These are phyloP conservation scores for Candida michaelii DNA, from an alignment of 805 yeast species.

Conservation along the genomic window DNA sequence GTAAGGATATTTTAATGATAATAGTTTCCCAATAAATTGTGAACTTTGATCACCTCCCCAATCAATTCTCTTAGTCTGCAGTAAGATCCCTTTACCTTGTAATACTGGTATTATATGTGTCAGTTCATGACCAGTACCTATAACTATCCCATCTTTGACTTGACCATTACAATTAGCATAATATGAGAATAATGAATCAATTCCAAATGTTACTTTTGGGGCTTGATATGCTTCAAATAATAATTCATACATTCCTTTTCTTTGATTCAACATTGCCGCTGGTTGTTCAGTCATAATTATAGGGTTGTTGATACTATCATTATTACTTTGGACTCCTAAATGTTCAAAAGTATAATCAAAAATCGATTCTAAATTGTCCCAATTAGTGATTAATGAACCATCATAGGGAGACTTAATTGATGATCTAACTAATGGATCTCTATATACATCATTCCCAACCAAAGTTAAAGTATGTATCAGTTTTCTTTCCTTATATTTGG, in stretches of 20 bases:
- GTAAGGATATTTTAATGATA: constrained; percentile 84
- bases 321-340: constrained; percentile 55
- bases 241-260: constrained; percentile 75
- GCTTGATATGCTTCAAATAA: constrained; percentile 80
- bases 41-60: constrained; percentile 87
- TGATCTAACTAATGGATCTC: constrained; percentile 68
- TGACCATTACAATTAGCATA: constrained; percentile 54
- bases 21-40: constrained; percentile 58
- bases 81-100: constrained; percentile 62
- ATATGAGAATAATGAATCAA: constrained; percentile 79
- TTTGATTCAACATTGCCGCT: constrained; percentile 67
- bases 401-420: constrained; percentile 81
- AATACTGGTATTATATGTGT: constrained; percentile 82
- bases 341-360: constrained; percentile 83
- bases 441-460: constrained; percentile 77
- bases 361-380: constrained; percentile 85
- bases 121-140: constrained; percentile 80
- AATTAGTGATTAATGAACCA: constrained; percentile 81
- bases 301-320: constrained; percentile 69
- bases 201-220: constrained; percentile 75
- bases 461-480: constrained; percentile 59
- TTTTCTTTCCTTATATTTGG: constrained; percentile 80
- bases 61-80: constrained; percentile 75
- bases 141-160: constrained; percentile 58
- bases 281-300: constrained; percentile 76